A percentile compares a stretch with the other conserved stretches of the same genome.
These are phyloP conservation scores for Blumeria graminis DNA, from an alignment of 2,329 filamentous ascomycete genomes.

Conservation along the genomic window DNA sequence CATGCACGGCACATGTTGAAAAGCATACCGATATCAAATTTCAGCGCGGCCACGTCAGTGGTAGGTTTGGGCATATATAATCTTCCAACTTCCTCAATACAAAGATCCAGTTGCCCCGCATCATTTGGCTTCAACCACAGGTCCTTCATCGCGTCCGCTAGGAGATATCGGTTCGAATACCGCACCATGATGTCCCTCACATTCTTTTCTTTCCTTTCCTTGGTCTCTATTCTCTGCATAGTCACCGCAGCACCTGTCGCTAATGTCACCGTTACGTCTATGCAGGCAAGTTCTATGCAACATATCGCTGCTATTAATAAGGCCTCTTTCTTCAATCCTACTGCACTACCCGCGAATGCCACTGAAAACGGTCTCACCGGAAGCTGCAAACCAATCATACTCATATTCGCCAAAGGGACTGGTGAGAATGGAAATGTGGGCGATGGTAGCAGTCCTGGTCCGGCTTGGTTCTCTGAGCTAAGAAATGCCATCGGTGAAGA, in stretches of 20 bases:
- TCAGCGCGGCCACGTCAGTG: too few relatives aligned
- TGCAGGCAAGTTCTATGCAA: neutral
- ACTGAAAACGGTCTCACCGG: neutral
- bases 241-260: neutral
- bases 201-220: neutral
- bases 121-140: too few relatives aligned
- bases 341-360: neutral
- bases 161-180: too few relatives aligned
- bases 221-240: neutral
- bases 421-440: conserved; percentile 24
- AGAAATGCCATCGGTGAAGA: conserved; percentile 6
- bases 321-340: neutral
- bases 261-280: neutral
- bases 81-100: too few relatives aligned
- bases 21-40: too few relatives aligned
- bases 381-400: neutral
- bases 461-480: neutral
- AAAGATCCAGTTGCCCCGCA: too few relatives aligned
- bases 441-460: conserved; percentile 13
- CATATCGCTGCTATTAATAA: neutral
- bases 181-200: neutral
- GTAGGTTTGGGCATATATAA: too few relatives aligned
- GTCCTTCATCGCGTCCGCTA: too few relatives aligned
- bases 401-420: conserved; percentile 25
- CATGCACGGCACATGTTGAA: too few relatives aligned